A percentile compares a stretch with the other conserved stretches of the same genome.
These are phyloP conservation scores for Penicillium sclerotiorum DNA, from an alignment of 2,329 filamentous ascomycete genomes.

Conservation along the genomic window DNA sequence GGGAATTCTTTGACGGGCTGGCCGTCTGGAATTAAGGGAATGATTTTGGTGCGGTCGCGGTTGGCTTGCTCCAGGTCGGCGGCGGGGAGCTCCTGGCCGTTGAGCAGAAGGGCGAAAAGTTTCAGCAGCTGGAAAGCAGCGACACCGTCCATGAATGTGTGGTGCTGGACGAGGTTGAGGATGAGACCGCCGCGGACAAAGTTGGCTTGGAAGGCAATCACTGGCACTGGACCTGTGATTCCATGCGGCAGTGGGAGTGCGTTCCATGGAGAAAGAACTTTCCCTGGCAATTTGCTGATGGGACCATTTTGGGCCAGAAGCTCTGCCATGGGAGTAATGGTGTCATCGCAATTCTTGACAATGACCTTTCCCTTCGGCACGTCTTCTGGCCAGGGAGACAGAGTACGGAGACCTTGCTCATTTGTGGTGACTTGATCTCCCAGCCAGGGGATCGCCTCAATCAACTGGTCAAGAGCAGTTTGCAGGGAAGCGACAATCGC, in stretches of 20 bases:
- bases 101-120: not conserved
- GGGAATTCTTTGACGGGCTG: not conserved
- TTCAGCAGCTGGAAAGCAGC: slow-evolving; percentile 15
- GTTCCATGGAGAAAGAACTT: not conserved
- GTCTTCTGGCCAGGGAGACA: not conserved
- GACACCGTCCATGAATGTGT: slow-evolving; percentile 29
- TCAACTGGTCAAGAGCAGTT: not conserved
- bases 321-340: not conserved
- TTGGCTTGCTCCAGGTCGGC: not conserved
- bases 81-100: not conserved
- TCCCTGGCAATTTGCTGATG: not conserved
- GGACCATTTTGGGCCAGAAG: not conserved
- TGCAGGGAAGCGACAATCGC: not conserved
- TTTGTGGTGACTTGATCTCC: not conserved
- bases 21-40: not conserved
- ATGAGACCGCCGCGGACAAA: slow-evolving; percentile 28
- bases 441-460: not conserved
- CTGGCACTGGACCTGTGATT: slow-evolving; percentile 11
- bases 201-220: slow-evolving; percentile 30
- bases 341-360: not conserved
- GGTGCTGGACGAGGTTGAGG: slow-evolving; percentile 25
- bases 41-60: not conserved
- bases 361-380: not conserved
- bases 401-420: not conserved
- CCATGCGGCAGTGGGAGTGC: not conserved